Evolutionary conservation across 2,329 filamentous ascomycete genomes (phyloP), one percentile per base, ranked within the genome.

Genomic region (Sporothrix brunneoviolacea): DNA sequence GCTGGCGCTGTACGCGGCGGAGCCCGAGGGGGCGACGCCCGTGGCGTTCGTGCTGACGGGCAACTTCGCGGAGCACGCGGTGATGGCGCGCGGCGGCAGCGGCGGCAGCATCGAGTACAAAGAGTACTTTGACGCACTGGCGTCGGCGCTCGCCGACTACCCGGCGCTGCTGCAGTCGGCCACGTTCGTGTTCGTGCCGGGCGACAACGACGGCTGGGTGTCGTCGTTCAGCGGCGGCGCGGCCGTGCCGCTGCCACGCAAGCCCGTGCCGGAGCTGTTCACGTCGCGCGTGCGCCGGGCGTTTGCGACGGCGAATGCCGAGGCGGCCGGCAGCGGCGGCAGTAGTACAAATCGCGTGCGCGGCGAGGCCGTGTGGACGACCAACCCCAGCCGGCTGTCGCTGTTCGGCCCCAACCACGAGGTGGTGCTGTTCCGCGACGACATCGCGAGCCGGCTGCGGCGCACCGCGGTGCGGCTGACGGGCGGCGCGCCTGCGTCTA

Each of bases 151-250:
- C 6, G 76, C 87, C 8, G 90, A 97, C 58, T 97, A 89, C 62
- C 88, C 89, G 3, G 75, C 79, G 1, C 76, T 98, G 13, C 77
- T 97, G 38, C 84, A 85, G 51, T 78, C 79, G 22, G 84, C 87
- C 5, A 91, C 87, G 0, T 95, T 97, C 64, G 74, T 95, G 28
- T 95, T 98, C 62, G 86, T 97, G 0, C 93, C 93, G 0, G 93
- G 93, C 27, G 91, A 97, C 68, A 95, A 96, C 64, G 93, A 98
- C 65, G 91, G 88, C n/a, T 98, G 93, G 93, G 81, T 85, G 5
- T 95, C 89, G 1, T 79, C 90, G 2, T 95, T 95, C 64, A 82
- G 81, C 1, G 84, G 83, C 2, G 88, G 88, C 4, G 84, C 86
- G 1, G 81, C 85, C 0, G 78, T 80, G 1, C 79, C 84, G 0